phyloP scores from a whole-genome alignment of 495 filamentous ascomycete species.

The Daldinia vernicosa region DNA sequence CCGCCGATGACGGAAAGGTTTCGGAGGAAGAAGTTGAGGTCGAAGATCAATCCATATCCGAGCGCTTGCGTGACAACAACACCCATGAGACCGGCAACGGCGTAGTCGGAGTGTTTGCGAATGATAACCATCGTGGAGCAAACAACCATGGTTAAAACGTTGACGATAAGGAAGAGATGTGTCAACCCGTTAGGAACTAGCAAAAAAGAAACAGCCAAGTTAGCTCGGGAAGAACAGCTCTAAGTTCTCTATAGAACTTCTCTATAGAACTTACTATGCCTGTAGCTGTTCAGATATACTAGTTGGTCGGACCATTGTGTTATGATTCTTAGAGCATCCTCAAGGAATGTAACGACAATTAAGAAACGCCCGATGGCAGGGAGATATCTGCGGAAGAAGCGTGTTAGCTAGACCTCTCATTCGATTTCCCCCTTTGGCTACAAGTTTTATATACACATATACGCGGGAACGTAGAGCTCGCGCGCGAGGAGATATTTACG shows the following conservation, averaged over 20 bases:
- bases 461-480: neutral
- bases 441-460: neutral
- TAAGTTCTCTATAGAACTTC: neutral
- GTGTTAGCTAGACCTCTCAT: constrained; percentile 29
- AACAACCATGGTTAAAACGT: constrained; percentile 86
- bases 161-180: constrained; percentile 90
- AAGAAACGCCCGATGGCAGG: constrained; percentile 95
- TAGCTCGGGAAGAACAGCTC: constrained; percentile 16
- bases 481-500: constrained; percentile 52
- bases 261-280: constrained; percentile 75
- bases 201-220: neutral
- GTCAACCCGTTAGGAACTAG: constrained; percentile 89
- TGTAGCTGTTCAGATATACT: constrained; percentile 88
- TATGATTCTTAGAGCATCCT: constrained; percentile 94
- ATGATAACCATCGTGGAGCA: constrained; percentile 88
- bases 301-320: constrained; percentile 99
- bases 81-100: constrained; percentile 85
- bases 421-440: neutral
- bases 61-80: constrained; percentile 97
- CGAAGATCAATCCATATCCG: constrained; percentile 97
- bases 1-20: constrained; percentile 97
- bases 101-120: constrained; percentile 90
- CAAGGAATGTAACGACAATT: constrained; percentile 98
- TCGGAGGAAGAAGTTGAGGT: constrained; percentile 99
- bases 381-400: constrained; percentile 72